Base-by-base conservation (phyloP, 805 yeast genomes). In the Nakazawaea populi region DNA sequence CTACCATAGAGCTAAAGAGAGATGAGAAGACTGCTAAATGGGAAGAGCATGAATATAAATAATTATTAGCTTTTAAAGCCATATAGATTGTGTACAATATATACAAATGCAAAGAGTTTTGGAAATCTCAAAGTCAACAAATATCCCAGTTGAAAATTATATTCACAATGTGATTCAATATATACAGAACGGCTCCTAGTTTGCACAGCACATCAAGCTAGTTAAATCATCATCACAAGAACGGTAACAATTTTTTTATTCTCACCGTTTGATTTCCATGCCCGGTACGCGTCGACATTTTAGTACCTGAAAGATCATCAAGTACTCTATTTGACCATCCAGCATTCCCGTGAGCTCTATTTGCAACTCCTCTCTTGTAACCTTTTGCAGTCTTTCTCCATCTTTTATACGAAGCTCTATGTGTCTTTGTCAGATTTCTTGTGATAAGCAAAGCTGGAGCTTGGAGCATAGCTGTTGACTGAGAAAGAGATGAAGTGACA, bases 311-410 rank as follows among this genome's bases (percentile, higher is more conserved):
- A 67, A 85, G 73, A 59, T 75, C 76, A 54, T 79, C 72, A 60
- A 86, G 68, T 29, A 78, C 73, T 47, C 83, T 75, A 40, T 79
- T 71, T 34, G 90, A 77, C 85, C 94, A 91, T 27, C 96, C 91
- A 1, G 90, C 88, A 62, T 91, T 91, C 47, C 97, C 97, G 65
- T 91, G 97, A 57, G 87, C 86, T 71, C 96, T 80, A 9, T 96
- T 96, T 24, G 95, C 86, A 59, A 82, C 80, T 55, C 77, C 91
- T 63, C 89, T 72, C 58, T 82, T 78, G 68, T 74, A 76, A 24
- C 73, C 84, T 43, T 72, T 71, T 1, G 87, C 89, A 4, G 87
- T 85, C 60, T 82, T 83, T 64, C 85, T 79, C 83, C 94, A 88
- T 69, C 97, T 79, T 64, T 87, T 89, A 46, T 90, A 90, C 5